Percentiles rank a stretch among this genome's conserved stretches.
phyloP scores from a whole-genome alignment of 257 asterid genomes.

The Gentiana dahurica region DNA sequence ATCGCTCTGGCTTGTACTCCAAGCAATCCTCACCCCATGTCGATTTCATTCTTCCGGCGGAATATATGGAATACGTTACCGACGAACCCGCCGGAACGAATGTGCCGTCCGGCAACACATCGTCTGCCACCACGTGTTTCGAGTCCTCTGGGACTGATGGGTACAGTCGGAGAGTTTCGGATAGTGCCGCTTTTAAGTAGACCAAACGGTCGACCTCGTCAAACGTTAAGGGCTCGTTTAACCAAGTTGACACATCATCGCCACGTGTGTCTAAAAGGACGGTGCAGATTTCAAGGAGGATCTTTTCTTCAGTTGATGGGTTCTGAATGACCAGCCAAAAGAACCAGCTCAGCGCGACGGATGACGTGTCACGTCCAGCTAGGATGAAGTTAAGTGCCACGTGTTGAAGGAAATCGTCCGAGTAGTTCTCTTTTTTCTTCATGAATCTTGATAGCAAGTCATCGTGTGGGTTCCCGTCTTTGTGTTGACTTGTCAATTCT shows the following conservation, averaged over 20 bases:
- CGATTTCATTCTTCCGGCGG: slow-evolving; percentile 76
- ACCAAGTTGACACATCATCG: slow-evolving; percentile 32
- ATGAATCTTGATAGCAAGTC: slow-evolving; percentile 78
- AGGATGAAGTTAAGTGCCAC: slow-evolving; percentile 93
- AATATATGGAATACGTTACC: slow-evolving; percentile 73
- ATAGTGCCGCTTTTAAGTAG: slow-evolving; percentile 64
- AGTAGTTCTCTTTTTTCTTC: slow-evolving; percentile 73
- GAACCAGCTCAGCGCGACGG: slow-evolving; percentile 90
- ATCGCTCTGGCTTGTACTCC: slow-evolving; percentile 76
- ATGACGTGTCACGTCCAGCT: slow-evolving; percentile 95
- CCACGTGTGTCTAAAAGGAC: slow-evolving; percentile 70
- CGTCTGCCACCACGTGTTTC: slow-evolving; percentile 72
- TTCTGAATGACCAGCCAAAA: slow-evolving; percentile 72
- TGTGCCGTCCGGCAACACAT: slow-evolving; percentile 72
- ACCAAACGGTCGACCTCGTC: slow-evolving; percentile 72
- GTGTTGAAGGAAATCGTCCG: slow-evolving; percentile 58
- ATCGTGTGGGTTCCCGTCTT: slow-evolving; percentile 48
- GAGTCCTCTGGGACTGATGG: slow-evolving; percentile 96
- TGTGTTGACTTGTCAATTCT: slow-evolving; percentile 50
- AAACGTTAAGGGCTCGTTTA: slow-evolving; percentile 42
- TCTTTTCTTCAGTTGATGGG: slow-evolving; percentile 48
- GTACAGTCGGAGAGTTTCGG: slow-evolving; percentile 74
- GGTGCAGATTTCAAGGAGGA: slow-evolving; percentile 46
- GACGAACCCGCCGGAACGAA: slow-evolving; percentile 86
- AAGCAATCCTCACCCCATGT: slow-evolving; percentile 85